Conservation (phyloP, 2,329 filamentous ascomycete genomes). For the Keithomyces neogunnii region DNA sequence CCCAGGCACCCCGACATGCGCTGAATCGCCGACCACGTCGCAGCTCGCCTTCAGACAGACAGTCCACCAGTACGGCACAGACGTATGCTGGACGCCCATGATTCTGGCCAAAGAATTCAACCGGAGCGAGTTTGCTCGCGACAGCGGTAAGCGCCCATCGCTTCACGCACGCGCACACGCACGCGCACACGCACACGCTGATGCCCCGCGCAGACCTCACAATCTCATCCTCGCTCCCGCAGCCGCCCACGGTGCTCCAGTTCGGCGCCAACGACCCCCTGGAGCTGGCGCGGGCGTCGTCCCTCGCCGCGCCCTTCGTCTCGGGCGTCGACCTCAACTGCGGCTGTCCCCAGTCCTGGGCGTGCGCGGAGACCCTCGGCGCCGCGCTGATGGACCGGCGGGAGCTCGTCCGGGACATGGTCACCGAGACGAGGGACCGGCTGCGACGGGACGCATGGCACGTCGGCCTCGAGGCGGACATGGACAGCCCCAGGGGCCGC, state of each 20-base stretch:
- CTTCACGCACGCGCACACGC: background rate
- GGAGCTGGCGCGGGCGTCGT: slow-evolving; percentile 55
- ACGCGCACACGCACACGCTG: background rate
- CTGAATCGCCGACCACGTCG: background rate
- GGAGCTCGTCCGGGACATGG: slow-evolving; percentile 58
- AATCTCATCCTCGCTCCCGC: slow-evolving; percentile 40
- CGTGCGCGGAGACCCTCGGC: slow-evolving; percentile 58
- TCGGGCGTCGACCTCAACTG: slow-evolving; percentile 64
- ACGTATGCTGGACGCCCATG: slow-evolving; percentile 67
- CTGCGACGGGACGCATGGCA: slow-evolving; percentile 46
- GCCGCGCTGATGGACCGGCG: slow-evolving; percentile 60
- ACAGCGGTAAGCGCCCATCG: slow-evolving; percentile 39
- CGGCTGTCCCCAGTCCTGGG: slow-evolving; percentile 66
- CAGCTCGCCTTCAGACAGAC: slow-evolving; percentile 63
- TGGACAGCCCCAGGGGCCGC: slow-evolving; percentile 35
- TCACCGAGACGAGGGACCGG: slow-evolving; percentile 44
- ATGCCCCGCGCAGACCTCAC: slow-evolving; percentile 44
- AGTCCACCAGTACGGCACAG: slow-evolving; percentile 54
- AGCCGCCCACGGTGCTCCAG: slow-evolving; percentile 56
- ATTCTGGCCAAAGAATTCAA: slow-evolving; percentile 63
- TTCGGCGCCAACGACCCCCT: slow-evolving; percentile 55
- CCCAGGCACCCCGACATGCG: background rate
- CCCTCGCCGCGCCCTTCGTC: slow-evolving; percentile 52
- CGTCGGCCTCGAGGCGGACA: slow-evolving; percentile 34
- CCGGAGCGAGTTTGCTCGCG: slow-evolving; percentile 48